These are phyloP conservation scores for Aureobasidium namibiae DNA, from an alignment of 2,329 filamentous ascomycete species.

Conservation along the genomic window DNA sequence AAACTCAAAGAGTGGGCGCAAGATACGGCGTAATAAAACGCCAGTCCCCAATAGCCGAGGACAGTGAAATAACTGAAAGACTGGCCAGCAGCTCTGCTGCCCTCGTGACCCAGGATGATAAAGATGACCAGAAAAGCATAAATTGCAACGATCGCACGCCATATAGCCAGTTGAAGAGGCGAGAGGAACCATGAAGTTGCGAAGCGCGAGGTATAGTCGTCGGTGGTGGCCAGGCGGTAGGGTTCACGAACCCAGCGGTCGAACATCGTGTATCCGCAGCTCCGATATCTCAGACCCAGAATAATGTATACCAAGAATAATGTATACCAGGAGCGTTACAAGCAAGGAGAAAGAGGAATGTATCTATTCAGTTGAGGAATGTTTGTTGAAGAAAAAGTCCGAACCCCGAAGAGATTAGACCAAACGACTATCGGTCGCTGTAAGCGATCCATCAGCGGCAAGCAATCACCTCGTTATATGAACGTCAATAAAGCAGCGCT, in stretches of 20 bases:
- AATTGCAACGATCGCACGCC: constrained; percentile 45
- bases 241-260: neutral
- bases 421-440: neutral
- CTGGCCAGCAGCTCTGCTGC: constrained; percentile 40
- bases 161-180: constrained; percentile 52
- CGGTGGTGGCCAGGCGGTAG: constrained; percentile 12
- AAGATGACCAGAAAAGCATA: constrained; percentile 66
- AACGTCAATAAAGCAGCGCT: neutral
- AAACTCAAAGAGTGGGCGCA: constrained; percentile 64
- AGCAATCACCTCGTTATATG: neutral
- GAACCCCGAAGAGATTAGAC: neutral
- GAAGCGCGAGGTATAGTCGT: constrained; percentile 42
- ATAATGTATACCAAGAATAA: neutral
- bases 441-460: constrained; percentile 4
- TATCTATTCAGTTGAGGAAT: neutral
- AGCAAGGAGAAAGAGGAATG: neutral
- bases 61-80: constrained; percentile 78
- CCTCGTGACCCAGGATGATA: constrained; percentile 59
- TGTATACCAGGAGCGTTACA: neutral
- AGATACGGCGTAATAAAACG: constrained; percentile 66
- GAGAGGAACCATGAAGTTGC: constrained; percentile 75
- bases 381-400: neutral
- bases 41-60: constrained; percentile 73
- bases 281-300: neutral
- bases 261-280: neutral